These are phyloP conservation scores for Aulographum hederae DNA, from an alignment of 2,329 filamentous ascomycete species.

Conservation along the genomic window DNA sequence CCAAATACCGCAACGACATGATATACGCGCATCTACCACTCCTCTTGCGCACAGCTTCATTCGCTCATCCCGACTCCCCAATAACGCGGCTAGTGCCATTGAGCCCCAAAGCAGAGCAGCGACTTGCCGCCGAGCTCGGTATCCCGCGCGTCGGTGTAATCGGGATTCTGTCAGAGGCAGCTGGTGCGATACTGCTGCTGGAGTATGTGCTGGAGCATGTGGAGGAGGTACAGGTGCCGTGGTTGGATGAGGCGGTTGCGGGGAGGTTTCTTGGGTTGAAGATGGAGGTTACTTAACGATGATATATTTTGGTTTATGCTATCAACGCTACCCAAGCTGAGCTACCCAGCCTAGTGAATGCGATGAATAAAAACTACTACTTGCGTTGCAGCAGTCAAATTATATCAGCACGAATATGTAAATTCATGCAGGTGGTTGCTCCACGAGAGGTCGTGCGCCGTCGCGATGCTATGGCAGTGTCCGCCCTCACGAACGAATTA, in stretches of 20 bases:
- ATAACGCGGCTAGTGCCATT: constrained; percentile 42
- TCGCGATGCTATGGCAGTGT: no score
- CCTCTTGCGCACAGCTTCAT: constrained; percentile 33
- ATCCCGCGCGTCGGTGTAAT: constrained; percentile 48
- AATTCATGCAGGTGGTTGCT: no score
- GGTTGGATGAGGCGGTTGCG: constrained; percentile 31
- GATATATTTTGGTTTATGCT: no score
- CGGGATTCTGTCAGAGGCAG: constrained; percentile 37
- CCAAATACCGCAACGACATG: constrained; percentile 7
- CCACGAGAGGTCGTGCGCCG: no score
- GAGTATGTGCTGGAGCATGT: constrained; percentile 37
- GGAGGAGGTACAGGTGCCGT: constrained; percentile 31
- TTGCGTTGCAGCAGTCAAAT: no score
- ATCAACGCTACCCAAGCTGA: no score
- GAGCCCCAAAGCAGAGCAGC: constrained; percentile 39
- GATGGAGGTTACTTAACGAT: no score
- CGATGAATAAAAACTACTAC: no score
- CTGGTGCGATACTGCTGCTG: constrained; percentile 36
- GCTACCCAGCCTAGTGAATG: no score
- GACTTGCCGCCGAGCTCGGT: constrained; percentile 37
- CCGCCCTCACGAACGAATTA: no score
- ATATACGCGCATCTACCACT: constrained; percentile 43
- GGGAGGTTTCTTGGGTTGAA: constrained; percentile 1
- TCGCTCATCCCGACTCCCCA: constrained; percentile 17
- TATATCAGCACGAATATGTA: no score